A percentile compares a stretch with the other conserved stretches of the same genome.
Evolutionary conservation across 805 yeast species (phyloP).

Genomic region (Yamadazyma nakazawae): DNA sequence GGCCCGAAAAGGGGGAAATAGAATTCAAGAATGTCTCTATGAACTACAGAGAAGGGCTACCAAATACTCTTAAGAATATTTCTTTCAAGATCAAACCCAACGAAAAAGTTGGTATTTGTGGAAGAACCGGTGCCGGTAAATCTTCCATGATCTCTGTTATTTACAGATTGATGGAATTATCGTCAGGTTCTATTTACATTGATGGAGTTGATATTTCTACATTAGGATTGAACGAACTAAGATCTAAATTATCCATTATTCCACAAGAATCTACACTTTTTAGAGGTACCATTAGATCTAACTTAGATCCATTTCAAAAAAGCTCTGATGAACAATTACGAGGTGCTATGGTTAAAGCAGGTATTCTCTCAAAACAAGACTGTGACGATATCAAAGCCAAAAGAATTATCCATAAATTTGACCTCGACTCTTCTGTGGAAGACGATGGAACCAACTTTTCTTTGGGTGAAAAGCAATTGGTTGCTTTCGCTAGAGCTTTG

Average conservation of each 20-base stretch:
- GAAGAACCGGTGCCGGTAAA: conserved; percentile 89
- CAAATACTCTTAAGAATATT: conserved; percentile 51
- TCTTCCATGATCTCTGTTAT: conserved; percentile 61
- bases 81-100: conserved; percentile 43
- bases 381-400: conserved; percentile 30
- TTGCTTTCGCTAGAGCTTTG: conserved; percentile 81
- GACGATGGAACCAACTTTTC: conserved; percentile 75
- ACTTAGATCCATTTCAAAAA: conserved; percentile 60
- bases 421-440: conserved; percentile 45
- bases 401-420: conserved; percentile 34
- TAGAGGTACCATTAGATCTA: conserved; percentile 53
- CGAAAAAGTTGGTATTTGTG: conserved; percentile 81
- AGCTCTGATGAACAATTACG: conserved; percentile 50
- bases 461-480: conserved; percentile 74
- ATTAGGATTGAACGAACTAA: conserved; percentile 50
- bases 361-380: conserved; percentile 24
- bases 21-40: conserved; percentile 48
- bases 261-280: conserved; percentile 72
- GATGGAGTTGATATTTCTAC: conserved; percentile 56
- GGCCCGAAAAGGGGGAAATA: conserved; percentile 52
- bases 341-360: conserved; percentile 55
- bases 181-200: conserved; percentile 46
- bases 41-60: conserved; percentile 57
- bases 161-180: conserved; percentile 53
- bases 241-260: conserved; percentile 60